phyloP scores from a whole-genome alignment of 108 stramenopile genomes.

The Fragilaria crotonensis region DNA sequence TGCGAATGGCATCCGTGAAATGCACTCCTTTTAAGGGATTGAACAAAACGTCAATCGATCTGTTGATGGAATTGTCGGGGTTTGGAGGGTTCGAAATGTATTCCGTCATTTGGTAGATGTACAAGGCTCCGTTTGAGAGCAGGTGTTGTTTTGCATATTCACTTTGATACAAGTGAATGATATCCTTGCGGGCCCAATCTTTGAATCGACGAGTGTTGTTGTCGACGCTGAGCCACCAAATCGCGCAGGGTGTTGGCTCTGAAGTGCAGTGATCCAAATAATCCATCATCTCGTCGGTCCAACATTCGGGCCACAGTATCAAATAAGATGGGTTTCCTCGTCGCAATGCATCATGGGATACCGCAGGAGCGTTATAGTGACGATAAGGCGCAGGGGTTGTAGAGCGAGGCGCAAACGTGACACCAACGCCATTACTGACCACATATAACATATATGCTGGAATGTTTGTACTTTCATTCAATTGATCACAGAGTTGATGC shows the following conservation, averaged over 20 bases:
- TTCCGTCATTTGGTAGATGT: conserved; percentile 32
- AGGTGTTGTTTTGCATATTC: conserved; percentile 39
- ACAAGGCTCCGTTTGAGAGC: not conserved
- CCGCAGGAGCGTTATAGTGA: conserved; percentile 25
- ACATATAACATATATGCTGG: conserved; percentile 13
- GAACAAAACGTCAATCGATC: conserved; percentile 37
- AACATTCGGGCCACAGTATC: conserved; percentile 48
- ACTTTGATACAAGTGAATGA: conserved; percentile 45
- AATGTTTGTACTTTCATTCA: conserved; percentile 15
- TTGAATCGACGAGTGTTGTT: conserved; percentile 38
- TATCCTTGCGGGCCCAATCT: conserved; percentile 24
- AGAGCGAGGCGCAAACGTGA: not conserved
- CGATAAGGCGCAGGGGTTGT: conserved; percentile 14
- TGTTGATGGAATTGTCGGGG: not conserved
- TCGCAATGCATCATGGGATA: not conserved
- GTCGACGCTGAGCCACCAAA: conserved; percentile 53
- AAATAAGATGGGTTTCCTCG: conserved; percentile 15
- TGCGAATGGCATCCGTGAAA: conserved; percentile 39
- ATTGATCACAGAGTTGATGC: conserved; percentile 45
- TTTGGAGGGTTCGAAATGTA: conserved; percentile 18
- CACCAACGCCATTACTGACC: not conserved
- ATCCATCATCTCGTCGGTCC: conserved; percentile 28
- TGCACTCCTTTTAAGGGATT: conserved; percentile 50
- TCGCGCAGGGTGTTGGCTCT: conserved; percentile 29
- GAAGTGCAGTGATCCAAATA: conserved; percentile 8